Percentiles rank a stretch among this genome's conserved stretches.
These are phyloP conservation scores for Rhodotorula sphaerocarpa DNA, from an alignment of 768 basidiomycete genomes.

Conservation along the genomic window DNA sequence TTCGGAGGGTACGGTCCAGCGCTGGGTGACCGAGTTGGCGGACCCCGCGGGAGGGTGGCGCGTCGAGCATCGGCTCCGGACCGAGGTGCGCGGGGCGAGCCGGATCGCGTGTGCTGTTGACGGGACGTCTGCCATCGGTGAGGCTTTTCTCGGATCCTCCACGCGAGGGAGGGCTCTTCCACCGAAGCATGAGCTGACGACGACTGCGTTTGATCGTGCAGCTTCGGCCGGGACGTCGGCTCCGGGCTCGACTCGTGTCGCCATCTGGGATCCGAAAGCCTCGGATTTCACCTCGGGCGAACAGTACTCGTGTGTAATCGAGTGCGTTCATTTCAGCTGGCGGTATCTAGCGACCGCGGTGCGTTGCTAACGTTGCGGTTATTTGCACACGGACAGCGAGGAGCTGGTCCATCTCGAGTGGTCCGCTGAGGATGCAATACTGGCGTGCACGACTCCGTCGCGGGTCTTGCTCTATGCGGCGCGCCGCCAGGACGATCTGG, in stretches of 20 bases:
- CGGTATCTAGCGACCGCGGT: no score
- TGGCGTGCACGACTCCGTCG: conserved; percentile 10
- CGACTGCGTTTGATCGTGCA: no score
- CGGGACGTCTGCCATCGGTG: conserved; percentile 83
- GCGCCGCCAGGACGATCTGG: conserved; percentile 7
- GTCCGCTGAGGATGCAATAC: conserved; percentile 10
- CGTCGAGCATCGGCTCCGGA: neutral
- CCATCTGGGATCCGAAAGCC: conserved; percentile 93
- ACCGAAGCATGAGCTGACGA: no score
- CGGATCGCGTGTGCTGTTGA: conserved; percentile 79
- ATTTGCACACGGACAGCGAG: neutral
- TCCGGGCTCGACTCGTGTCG: conserved; percentile 45
- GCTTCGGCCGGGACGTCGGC: no score
- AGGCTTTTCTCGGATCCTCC: conserved; percentile 25
- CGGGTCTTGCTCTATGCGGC: conserved; percentile 12
- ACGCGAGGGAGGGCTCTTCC: no score
- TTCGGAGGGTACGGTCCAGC: conserved; percentile 4
- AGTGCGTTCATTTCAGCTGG: neutral
- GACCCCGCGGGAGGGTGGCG: neutral
- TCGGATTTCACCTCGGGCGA: conserved; percentile 87
- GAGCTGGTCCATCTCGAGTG: conserved; percentile 15
- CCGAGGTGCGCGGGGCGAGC: neutral
- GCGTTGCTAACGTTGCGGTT: no score
- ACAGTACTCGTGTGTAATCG: conserved; percentile 55
- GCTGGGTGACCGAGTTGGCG: neutral